Conservation (phyloP, 306 rosid species). For the Cicer bijugum region DNA sequence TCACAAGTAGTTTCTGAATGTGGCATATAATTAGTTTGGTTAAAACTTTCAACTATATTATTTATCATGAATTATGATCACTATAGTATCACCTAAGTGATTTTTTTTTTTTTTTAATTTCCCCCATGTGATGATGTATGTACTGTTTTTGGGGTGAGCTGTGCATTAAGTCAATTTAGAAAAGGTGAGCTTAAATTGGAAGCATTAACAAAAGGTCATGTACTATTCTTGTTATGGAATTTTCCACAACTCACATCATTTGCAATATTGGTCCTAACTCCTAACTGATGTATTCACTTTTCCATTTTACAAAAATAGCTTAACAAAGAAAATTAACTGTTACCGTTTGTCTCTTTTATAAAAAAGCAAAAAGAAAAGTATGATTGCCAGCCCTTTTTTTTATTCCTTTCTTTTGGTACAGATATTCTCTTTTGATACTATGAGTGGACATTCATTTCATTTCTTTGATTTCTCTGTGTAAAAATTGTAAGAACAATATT, state of each 20-base stretch:
- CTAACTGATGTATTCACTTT: constrained; percentile 16
- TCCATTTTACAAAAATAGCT: constrained; percentile 8
- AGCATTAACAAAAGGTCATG: constrained; percentile 20
- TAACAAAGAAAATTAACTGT: neutral
- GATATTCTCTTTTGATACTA: constrained; percentile 34
- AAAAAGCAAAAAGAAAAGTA: neutral
- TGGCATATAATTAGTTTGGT: constrained; percentile 20
- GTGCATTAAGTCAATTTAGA: neutral
- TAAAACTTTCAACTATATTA: neutral
- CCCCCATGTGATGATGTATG: neutral
- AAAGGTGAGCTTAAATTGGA: constrained; percentile 6
- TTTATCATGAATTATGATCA: constrained; percentile 1
- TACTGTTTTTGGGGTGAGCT: neutral
- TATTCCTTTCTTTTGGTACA: constrained; percentile 51
- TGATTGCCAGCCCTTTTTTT: constrained; percentile 6
- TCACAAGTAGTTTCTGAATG: neutral
- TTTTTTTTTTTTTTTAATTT: neutral
- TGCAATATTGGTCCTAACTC: neutral
- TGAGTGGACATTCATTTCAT: constrained; percentile 6
- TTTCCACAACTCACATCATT: neutral
- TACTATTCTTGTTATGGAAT: constrained; percentile 20
- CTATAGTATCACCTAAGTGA: neutral
- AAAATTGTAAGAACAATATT: neutral
- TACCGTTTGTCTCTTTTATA: constrained; percentile 14
- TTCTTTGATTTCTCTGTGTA: neutral